phyloP scores from a whole-genome alignment of 2,329 filamentous ascomycete species.

The Stromatinia cepivora region DNA sequence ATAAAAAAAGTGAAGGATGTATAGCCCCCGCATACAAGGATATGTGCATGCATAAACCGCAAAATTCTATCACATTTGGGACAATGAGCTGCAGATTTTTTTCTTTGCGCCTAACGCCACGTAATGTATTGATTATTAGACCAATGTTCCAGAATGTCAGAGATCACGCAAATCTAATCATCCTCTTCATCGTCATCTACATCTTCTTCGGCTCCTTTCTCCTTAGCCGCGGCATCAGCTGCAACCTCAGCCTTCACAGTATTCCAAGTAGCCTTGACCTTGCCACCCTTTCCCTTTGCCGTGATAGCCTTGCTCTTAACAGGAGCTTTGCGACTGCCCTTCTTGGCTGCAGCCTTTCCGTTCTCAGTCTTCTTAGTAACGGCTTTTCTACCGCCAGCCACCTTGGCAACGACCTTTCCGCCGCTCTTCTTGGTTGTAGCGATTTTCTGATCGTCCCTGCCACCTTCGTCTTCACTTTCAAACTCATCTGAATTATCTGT shows the following conservation, averaged over 20 bases:
- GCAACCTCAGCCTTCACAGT: background rate
- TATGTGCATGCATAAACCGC: background rate
- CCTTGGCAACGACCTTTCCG: background rate
- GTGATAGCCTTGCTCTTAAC: background rate
- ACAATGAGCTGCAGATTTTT: background rate
- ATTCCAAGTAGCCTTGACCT: background rate
- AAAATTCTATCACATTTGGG: constrained; percentile 15
- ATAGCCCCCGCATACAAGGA: background rate
- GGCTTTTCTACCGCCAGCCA: background rate
- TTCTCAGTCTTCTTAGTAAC: background rate
- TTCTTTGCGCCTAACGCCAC: background rate
- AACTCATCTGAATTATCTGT: background rate
- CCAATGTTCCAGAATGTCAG: background rate
- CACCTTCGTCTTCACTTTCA: background rate
- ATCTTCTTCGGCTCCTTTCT: background rate
- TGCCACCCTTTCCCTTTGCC: background rate
- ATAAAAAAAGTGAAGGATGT: background rate
- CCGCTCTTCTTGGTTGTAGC: background rate
- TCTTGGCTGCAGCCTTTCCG: background rate
- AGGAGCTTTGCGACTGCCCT: background rate
- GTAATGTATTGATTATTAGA: background rate
- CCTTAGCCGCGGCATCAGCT: background rate
- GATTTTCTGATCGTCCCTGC: background rate
- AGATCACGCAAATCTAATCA: constrained; percentile 38
- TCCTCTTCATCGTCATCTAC: constrained; percentile 41